These are phyloP conservation scores for Trebouxiophyceae sp. DNA, from an alignment of 163 green algal genomes.

Conservation along the genomic window DNA sequence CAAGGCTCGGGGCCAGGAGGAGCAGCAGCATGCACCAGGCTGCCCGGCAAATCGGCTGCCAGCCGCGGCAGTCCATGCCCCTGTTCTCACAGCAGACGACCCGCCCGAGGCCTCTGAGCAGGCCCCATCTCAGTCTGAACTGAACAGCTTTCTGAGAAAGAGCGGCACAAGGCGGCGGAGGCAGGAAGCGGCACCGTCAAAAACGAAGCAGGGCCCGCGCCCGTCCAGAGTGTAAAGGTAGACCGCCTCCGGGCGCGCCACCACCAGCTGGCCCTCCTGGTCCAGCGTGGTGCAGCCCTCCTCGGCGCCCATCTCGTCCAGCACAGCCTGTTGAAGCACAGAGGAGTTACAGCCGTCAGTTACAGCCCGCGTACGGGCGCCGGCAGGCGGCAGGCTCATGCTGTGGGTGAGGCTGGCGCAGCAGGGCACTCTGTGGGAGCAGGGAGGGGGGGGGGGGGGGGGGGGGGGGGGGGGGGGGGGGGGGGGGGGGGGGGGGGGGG, in stretches of 20 bases:
- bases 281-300: slow-evolving; percentile 20
- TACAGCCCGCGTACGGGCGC: too few species aligned
- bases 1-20: too few species aligned
- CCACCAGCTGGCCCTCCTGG: slow-evolving; percentile 33
- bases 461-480: neutral
- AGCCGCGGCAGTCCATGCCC: too few species aligned
- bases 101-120: too few species aligned
- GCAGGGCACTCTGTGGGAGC: neutral
- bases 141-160: slow-evolving; percentile 7
- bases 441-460: neutral
- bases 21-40: too few species aligned
- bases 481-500: neutral
- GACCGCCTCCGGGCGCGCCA: slow-evolving; percentile 41
- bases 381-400: neutral
- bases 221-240: slow-evolving; percentile 51
- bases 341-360: too few species aligned
- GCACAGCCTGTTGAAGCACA: slow-evolving; percentile 19
- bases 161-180: slow-evolving; percentile 5
- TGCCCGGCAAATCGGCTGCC: too few species aligned
- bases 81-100: too few species aligned
- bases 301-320: slow-evolving; percentile 32
- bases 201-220: slow-evolving; percentile 39
- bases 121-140: too few species aligned
- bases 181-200: slow-evolving; percentile 14
- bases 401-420: neutral